These are phyloP conservation scores for Podila minutissima DNA, from an alignment of 192 early-diverging fungal genomes.

Conservation along the genomic window DNA sequence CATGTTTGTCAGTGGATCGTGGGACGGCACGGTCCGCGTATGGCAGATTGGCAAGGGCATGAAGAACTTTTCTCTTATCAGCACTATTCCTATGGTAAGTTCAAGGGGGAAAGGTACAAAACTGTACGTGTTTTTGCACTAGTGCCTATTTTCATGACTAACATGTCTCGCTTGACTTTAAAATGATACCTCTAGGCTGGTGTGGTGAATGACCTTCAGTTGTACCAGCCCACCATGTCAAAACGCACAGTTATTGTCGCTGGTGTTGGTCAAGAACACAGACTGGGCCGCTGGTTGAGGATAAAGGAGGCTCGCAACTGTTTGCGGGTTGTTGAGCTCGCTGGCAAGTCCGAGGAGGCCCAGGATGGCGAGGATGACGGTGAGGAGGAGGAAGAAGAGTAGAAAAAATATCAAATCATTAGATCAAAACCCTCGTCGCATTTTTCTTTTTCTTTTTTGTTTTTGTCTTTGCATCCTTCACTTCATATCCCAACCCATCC, in stretches of 20 bases:
- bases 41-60: conserved; percentile 86
- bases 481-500: no score
- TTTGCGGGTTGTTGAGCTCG: conserved; percentile 73
- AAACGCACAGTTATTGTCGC: conserved; percentile 66
- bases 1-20: conserved; percentile 89
- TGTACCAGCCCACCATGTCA: conserved; percentile 45
- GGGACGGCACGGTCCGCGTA: conserved; percentile 86
- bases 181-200: conserved; percentile 12
- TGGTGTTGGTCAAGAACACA: conserved; percentile 90
- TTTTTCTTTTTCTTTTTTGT: no score
- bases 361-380: conserved; percentile 6
- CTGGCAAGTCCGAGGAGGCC: conserved; percentile 30
- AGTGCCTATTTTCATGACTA: not conserved
- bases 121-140: not conserved
- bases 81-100: conserved; percentile 72
- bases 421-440: no score
- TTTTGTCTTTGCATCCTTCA: no score
- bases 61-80: conserved; percentile 66
- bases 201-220: conserved; percentile 42
- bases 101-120: not conserved
- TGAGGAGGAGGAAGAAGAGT: conserved; percentile 7
- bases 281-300: conserved; percentile 90
- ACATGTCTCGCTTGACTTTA: not conserved
- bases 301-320: conserved; percentile 81
- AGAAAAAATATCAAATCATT: not conserved